A percentile compares a stretch with the other conserved stretches of the same genome.
Evolutionary conservation across 345 rosid species (phyloP).

Genomic region (Bruguiera gymnorhiza): DNA sequence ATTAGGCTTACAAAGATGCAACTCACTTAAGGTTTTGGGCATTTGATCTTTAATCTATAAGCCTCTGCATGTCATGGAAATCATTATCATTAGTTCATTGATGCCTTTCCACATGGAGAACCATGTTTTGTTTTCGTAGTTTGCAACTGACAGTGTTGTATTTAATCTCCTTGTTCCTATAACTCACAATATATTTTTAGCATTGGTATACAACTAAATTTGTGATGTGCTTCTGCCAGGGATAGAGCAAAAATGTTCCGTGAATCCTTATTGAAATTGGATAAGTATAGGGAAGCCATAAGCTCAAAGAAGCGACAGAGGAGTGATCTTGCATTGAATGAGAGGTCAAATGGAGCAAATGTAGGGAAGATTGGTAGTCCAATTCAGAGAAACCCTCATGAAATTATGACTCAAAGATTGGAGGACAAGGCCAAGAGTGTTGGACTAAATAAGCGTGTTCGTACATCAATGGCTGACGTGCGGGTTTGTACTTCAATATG

Average conservation of each 20-base stretch:
- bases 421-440: constrained; percentile 52
- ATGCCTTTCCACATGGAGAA: not conserved
- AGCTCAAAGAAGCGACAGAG: constrained; percentile 44
- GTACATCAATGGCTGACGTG: constrained; percentile 45
- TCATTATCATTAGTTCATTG: not conserved
- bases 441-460: constrained; percentile 47
- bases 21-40: no score
- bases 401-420: constrained; percentile 40
- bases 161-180: constrained; percentile 11
- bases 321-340: constrained; percentile 37
- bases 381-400: constrained; percentile 41
- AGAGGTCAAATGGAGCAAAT: constrained; percentile 39
- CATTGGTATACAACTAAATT: constrained; percentile 17
- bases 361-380: constrained; percentile 38
- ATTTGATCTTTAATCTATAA: not conserved
- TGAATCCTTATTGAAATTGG: constrained; percentile 36
- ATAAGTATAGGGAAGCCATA: constrained; percentile 32
- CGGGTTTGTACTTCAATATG: constrained; percentile 40
- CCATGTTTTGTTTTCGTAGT: not conserved
- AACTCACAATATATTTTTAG: not conserved
- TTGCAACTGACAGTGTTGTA: not conserved
- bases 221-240: constrained; percentile 28
- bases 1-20: no score
- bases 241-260: constrained; percentile 34
- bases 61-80: not conserved